Evolutionary conservation across 2,329 filamentous ascomycete genomes (phyloP).

Genomic region (Aspergillus persii): DNA sequence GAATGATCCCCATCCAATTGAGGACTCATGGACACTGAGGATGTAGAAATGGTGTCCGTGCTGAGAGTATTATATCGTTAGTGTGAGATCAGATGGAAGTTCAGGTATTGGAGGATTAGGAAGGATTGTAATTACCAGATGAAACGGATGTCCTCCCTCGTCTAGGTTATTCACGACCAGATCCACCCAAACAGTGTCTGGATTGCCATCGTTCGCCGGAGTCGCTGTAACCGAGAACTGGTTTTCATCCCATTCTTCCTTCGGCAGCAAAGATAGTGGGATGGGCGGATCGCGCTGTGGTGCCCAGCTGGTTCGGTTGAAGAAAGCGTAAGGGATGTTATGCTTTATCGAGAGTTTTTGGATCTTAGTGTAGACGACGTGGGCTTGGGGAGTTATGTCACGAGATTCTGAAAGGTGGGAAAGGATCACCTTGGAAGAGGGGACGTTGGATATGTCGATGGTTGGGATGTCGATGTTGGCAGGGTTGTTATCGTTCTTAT

Average conservation of each 20-base stretch:
- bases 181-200: slow-evolving; percentile 42
- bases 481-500: background rate
- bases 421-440: slow-evolving; percentile 27
- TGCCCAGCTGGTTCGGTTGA: slow-evolving; percentile 49
- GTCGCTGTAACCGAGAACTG: slow-evolving; percentile 38
- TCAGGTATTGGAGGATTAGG: no score
- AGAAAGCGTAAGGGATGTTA: slow-evolving; percentile 47
- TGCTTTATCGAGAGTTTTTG: slow-evolving; percentile 43
- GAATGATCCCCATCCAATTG: slow-evolving; percentile 39
- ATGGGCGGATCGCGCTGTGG: slow-evolving; percentile 35
- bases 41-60: slow-evolving; percentile 39
- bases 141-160: slow-evolving; percentile 51
- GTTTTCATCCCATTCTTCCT: slow-evolving; percentile 42
- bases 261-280: slow-evolving; percentile 36
- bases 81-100: background rate
- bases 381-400: slow-evolving; percentile 28
- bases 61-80: slow-evolving; percentile 14
- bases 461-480: slow-evolving; percentile 26
- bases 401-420: slow-evolving; percentile 20
- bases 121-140: slow-evolving; percentile 37
- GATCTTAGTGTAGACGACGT: slow-evolving; percentile 49
- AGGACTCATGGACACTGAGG: slow-evolving; percentile 26
- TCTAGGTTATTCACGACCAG: slow-evolving; percentile 53
- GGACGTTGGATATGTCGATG: slow-evolving; percentile 27
- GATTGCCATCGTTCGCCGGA: no score